These are phyloP conservation scores for Colletotrichum eleusines DNA, from an alignment of 2,329 filamentous ascomycete species.

Conservation along the genomic window DNA sequence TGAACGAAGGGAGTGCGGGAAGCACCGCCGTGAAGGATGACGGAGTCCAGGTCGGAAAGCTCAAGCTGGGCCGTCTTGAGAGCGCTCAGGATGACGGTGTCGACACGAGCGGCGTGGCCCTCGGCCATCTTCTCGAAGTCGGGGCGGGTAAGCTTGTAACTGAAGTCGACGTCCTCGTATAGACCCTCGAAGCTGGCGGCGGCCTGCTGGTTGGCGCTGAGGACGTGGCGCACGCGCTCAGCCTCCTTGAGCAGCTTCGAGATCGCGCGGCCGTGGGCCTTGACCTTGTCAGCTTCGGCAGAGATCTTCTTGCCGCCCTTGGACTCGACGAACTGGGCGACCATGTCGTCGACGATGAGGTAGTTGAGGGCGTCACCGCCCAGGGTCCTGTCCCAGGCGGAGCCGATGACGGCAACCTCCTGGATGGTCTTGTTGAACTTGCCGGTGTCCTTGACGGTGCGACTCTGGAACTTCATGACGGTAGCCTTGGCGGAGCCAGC, in stretches of 20 bases:
- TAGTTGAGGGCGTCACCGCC: conserved; percentile 92
- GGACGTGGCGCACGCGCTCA: conserved; percentile 85
- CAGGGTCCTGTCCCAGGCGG: conserved; percentile 89
- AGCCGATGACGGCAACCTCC: conserved; percentile 89
- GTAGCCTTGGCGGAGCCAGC: conserved; percentile 94
- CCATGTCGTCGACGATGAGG: conserved; percentile 89
- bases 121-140: conserved; percentile 85
- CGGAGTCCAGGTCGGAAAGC: conserved; percentile 82
- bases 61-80: conserved; percentile 79
- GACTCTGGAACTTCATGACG: conserved; percentile 88
- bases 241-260: conserved; percentile 95
- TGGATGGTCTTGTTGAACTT: conserved; percentile 97
- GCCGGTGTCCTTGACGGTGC: conserved; percentile 89
- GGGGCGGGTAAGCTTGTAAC: conserved; percentile 84
- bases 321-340: conserved; percentile 80
- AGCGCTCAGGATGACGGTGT: conserved; percentile 77
- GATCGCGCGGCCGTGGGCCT: conserved; percentile 83
- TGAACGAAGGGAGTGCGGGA: conserved; percentile 95
- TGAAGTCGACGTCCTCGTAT: conserved; percentile 93
- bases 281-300: conserved; percentile 73
- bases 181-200: conserved; percentile 86
- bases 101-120: conserved; percentile 75
- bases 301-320: conserved; percentile 74
- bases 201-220: conserved; percentile 91
- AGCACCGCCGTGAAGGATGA: conserved; percentile 93